These are phyloP conservation scores for Cercospora sesami DNA, from an alignment of 2,329 filamentous ascomycete species.

Conservation along the genomic window DNA sequence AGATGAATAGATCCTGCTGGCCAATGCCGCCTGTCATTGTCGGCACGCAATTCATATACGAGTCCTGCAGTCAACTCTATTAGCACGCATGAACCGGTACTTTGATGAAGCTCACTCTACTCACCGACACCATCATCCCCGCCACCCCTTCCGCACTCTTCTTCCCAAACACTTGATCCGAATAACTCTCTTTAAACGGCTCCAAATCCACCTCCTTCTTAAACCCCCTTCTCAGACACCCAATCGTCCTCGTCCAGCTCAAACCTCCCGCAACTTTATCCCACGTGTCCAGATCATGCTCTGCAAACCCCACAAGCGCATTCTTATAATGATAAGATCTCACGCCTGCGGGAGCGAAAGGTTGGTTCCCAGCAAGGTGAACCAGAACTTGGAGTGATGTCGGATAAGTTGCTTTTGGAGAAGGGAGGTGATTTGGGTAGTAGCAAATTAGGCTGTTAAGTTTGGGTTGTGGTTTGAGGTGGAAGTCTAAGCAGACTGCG, in stretches of 20 bases:
- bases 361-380: constrained; percentile 44
- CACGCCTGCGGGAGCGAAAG: constrained; percentile 40
- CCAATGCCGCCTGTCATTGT: constrained; percentile 49
- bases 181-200: constrained; percentile 41
- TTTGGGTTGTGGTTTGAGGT: constrained; percentile 45
- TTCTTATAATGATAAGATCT: constrained; percentile 44
- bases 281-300: constrained; percentile 42
- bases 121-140: constrained; percentile 18
- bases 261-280: constrained; percentile 45
- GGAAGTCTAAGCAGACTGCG: constrained; percentile 41
- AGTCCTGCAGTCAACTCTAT: constrained; percentile 5
- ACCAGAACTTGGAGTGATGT: constrained; percentile 41
- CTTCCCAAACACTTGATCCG: constrained; percentile 27
- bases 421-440: constrained; percentile 45
- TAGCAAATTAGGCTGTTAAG: constrained; percentile 46
- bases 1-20: constrained; percentile 46
- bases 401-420: constrained; percentile 43
- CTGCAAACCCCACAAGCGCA: constrained; percentile 45
- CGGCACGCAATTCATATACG: constrained; percentile 43
- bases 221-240: constrained; percentile 38
- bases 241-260: constrained; percentile 47
- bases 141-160: constrained; percentile 36
- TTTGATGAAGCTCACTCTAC: background rate
- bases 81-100: background rate
- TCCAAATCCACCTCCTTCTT: constrained; percentile 36